Evolutionary conservation across 352 stramenopile species (phyloP).

Genomic region (Discostella stelligera): DNA sequence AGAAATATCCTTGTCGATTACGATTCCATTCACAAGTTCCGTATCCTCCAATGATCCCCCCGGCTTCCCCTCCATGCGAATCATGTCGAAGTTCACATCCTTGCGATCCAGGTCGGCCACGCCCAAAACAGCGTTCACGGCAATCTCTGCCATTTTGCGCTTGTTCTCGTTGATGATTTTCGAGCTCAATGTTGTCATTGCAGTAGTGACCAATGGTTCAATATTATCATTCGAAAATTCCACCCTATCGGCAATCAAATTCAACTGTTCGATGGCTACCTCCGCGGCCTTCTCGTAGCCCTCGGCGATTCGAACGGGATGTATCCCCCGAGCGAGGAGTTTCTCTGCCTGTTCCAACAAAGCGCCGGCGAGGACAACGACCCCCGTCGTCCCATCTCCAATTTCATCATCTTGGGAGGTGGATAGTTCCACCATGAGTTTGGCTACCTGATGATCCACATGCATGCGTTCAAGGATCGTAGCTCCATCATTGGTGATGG

Average conservation of each 20-base stretch:
- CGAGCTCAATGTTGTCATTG: constrained; percentile 97
- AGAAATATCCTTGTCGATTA: constrained; percentile 99
- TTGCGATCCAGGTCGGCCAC: constrained; percentile 97
- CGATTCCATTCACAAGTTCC: constrained; percentile 96
- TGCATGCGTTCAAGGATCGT: constrained; percentile 99
- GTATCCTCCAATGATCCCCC: constrained; percentile 97
- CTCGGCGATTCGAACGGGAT: constrained; percentile 97
- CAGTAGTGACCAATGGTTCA: constrained; percentile 93
- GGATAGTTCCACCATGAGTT: constrained; percentile 98
- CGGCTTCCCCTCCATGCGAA: constrained; percentile 98
- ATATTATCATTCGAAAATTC: constrained; percentile 94
- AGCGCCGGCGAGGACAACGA: constrained; percentile 96
- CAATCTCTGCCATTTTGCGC: constrained; percentile 98
- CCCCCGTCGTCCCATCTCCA: constrained; percentile 98
- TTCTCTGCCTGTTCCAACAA: constrained; percentile 94
- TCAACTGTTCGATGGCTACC: constrained; percentile 93
- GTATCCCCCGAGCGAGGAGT: constrained; percentile 94
- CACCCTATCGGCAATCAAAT: constrained; percentile 93
- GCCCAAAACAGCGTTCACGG: constrained; percentile 95
- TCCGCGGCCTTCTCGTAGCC: constrained; percentile 97
- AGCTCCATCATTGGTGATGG: constrained; percentile 99
- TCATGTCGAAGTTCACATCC: constrained; percentile 99
- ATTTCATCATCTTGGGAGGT: constrained; percentile 99
- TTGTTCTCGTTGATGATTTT: constrained; percentile 99
- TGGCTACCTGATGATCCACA: constrained; percentile 96